Evolutionary conservation across 495 filamentous ascomycete species (phyloP).

Genomic region (Polyplosphaeria fusca): DNA sequence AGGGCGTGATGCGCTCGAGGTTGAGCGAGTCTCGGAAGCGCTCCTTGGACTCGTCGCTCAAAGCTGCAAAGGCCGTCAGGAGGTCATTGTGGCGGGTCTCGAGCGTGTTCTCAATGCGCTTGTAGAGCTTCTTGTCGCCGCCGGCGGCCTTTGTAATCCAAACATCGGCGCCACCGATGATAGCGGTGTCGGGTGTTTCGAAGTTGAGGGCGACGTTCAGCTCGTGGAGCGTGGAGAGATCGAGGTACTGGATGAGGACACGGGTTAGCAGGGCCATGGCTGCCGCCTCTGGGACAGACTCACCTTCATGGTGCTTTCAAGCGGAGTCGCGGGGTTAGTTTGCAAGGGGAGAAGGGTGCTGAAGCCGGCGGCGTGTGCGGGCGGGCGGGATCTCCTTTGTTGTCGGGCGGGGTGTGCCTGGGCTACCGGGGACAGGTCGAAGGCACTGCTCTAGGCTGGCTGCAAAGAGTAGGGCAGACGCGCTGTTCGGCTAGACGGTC

Average conservation of each 20-base stretch:
- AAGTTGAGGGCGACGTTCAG: conserved; percentile 90
- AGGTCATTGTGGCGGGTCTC: conserved; percentile 86
- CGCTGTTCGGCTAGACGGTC: conserved; percentile 44
- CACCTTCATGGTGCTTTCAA: conserved; percentile 39
- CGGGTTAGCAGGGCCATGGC: conserved; percentile 7
- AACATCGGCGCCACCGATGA: conserved; percentile 87
- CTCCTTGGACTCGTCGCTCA: conserved; percentile 69
- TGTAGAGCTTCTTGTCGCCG: conserved; percentile 93
- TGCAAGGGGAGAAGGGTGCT: too few species aligned
- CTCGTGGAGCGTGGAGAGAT: conserved; percentile 82
- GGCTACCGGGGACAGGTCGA: conserved; percentile 32
- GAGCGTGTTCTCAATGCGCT: conserved; percentile 83
- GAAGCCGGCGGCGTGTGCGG: conserved; percentile 4
- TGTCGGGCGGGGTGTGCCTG: conserved; percentile 12
- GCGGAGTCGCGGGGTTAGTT: too few species aligned
- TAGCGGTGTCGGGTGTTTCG: conserved; percentile 83
- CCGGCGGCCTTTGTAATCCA: conserved; percentile 96
- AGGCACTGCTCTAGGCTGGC: conserved; percentile 42
- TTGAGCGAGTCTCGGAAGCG: conserved; percentile 60
- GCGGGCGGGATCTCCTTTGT: conserved; percentile 12
- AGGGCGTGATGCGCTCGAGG: conserved; percentile 79
- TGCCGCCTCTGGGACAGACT: neutral
- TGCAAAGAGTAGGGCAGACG: conserved; percentile 35
- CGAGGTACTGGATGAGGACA: conserved; percentile 65
- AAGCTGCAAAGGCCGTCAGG: conserved; percentile 71